Base-by-base conservation (phyloP, 1,139 yeast genomes). In the Saccharomyces hybrid region DNA sequence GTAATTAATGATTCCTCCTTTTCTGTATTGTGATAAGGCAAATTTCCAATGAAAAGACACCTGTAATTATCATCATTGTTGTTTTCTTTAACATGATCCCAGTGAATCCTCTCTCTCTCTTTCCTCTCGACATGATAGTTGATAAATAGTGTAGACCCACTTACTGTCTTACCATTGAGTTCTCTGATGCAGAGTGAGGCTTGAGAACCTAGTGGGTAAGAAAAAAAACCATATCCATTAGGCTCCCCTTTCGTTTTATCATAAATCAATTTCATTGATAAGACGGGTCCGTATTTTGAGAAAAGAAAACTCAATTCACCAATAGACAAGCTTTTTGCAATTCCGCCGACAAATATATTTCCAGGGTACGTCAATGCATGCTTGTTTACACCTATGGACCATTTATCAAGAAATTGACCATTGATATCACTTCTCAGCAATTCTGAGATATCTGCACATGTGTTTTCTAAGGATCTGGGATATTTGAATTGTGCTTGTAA, bases 311-410 rank as follows among this genome's bases (percentile, higher is more conserved):
- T 63, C 34, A 79, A 56, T 49, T 75, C 75, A 26, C 71, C 72
- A 7, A 72, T 64, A 4, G 71, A 75, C 59, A 76, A 76, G 64
- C 60, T 74, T 61, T 70, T 70, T 2, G 70, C 67, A 13, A 78
- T 62, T 1, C 83, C 80, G 57, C 83, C 77, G 31, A 84, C 77
- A 64, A 82, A 83, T 32, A 84, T 66, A 60, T 81, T 80, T 0
- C 88, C 88, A 1, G 90, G 89, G 59, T 83, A 84, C 25, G 84
- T 79, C 32, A 82, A 67, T 29, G 83, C 77, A 53, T 76, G 67
- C 16, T 61, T 57, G 49, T 66, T 66, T 9, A 55, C 55, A 49
- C 65, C 61, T 2, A 67, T 56, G 4, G 71, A 67, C 70, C 70
- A 67, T 48, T 51, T 55, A 8, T 55, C 58, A 2, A 64, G 48